Evolutionary conservation across 2,329 filamentous ascomycete species (phyloP), one percentile per base, ranked within the genome.

Genomic region (Aspergillus texensis): DNA sequence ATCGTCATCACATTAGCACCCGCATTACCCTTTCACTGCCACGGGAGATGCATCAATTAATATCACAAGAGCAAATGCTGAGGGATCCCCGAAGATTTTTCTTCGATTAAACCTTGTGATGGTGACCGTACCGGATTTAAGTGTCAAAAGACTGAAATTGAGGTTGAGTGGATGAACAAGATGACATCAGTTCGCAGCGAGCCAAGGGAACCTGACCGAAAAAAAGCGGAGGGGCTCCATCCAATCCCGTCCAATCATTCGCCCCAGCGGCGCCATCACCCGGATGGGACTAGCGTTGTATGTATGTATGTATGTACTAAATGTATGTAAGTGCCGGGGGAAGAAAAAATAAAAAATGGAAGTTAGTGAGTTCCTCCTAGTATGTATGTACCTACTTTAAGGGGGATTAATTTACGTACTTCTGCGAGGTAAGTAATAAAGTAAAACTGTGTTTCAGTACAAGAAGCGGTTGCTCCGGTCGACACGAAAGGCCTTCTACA

Each of bases 141-240:
- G 53, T 21, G n/a, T 39, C 14, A 41, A 41, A 36, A 8, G n/a
- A 39, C 43, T 24, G n/a, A 46, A 24, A 46, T 46, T 46, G 43
- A 50, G 24, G 24, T 24, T 36, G 19, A 41, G 39, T 41, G 16
- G 39, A 41, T 41, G 39, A 41, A 41, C 28, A 21, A 21, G 19
- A 55, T 55, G 52, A 55, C 52, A 55, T 55, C 52, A 55, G 32
- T 55, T 55, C 52, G 32, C 52, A 39, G 32, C n/a, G 52, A 55
- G 32, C 52, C 52, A 39, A 39, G 32, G 52, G 52, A 53, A 53
- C 50, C 50, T 11, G n/a, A n/a, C 39, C 39, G 6, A 5, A 19
- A 55, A 55, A 55, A 39, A 39, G 52, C 32, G 52, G 52, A 55
- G 52, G 34, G 52, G 52, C 24, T 55, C 52, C 52, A 55, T 39